Evolutionary conservation across 306 rosid genomes (phyloP).

Genomic region (Cucumis cinereus): DNA sequence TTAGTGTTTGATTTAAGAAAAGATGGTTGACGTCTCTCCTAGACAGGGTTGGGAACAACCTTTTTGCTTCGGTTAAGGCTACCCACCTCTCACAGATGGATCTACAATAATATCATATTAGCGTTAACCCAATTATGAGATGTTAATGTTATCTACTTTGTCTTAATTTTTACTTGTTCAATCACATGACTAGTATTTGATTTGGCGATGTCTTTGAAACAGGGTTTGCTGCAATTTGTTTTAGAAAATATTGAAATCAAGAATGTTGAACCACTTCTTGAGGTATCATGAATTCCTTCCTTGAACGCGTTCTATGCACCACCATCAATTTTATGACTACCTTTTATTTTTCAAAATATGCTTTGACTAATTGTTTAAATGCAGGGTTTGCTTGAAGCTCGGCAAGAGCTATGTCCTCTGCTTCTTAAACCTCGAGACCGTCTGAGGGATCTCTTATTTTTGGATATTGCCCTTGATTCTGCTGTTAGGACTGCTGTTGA

Average conservation of each 20-base stretch:
- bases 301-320: neutral
- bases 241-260: constrained; percentile 62
- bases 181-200: constrained; percentile 1
- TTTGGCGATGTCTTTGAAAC: constrained; percentile 16
- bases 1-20: neutral
- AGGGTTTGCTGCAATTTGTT: constrained; percentile 64
- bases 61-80: no score
- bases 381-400: constrained; percentile 93
- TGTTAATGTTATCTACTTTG: neutral
- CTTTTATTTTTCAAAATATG: neutral
- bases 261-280: constrained; percentile 65
- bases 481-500: constrained; percentile 86
- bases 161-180: constrained; percentile 12
- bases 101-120: neutral
- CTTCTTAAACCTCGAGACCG: constrained; percentile 63
- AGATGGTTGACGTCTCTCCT: no score
- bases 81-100: no score
- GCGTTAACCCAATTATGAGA: neutral
- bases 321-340: neutral
- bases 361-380: constrained; percentile 1
- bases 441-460: constrained; percentile 83
- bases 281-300: constrained; percentile 41
- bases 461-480: constrained; percentile 96
- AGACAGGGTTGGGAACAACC: no score
- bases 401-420: constrained; percentile 63